Evolutionary conservation across 2,329 filamentous ascomycete species (phyloP).

Genomic region (Purpureocillium lavendulum): DNA sequence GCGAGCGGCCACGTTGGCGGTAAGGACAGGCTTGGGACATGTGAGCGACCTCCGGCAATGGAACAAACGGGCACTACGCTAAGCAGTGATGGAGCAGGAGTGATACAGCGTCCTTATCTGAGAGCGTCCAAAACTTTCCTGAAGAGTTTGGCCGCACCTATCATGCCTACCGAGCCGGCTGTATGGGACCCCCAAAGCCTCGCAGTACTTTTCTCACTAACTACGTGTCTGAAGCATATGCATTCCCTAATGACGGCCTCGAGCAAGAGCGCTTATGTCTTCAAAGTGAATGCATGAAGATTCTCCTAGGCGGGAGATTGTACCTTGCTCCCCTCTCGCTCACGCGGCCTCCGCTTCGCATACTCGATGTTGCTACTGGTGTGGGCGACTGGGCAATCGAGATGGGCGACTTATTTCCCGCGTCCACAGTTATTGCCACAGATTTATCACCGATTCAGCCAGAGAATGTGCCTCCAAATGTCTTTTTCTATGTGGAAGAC

Average conservation of each 20-base stretch:
- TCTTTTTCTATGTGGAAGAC: conserved; percentile 47
- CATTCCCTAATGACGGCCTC: conserved; percentile 16
- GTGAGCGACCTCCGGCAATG: too few species aligned
- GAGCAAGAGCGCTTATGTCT: conserved; percentile 22
- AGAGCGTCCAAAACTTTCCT: not conserved
- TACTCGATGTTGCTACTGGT: conserved; percentile 27
- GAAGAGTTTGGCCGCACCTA: conserved; percentile 6
- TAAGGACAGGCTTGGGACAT: too few species aligned
- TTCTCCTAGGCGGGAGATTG: conserved; percentile 19
- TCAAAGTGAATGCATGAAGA: conserved; percentile 17
- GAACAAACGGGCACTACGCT: too few species aligned
- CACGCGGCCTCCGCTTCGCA: conserved; percentile 12
- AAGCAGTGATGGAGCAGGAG: too few species aligned
- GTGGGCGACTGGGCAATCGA: conserved; percentile 36
- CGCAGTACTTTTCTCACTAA: not conserved
- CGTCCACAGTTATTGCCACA: conserved; percentile 19
- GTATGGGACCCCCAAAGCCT: not conserved
- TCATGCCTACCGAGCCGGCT: conserved; percentile 6
- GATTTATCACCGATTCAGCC: conserved; percentile 28
- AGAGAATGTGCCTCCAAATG: conserved; percentile 39
- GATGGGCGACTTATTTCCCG: conserved; percentile 22
- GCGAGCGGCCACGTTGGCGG: too few species aligned
- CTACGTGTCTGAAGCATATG: conserved; percentile 3
- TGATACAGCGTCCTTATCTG: not conserved
- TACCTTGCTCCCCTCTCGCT: conserved; percentile 18